Conservation (phyloP, 306 rosid species). For the Lotus japonicus region DNA sequence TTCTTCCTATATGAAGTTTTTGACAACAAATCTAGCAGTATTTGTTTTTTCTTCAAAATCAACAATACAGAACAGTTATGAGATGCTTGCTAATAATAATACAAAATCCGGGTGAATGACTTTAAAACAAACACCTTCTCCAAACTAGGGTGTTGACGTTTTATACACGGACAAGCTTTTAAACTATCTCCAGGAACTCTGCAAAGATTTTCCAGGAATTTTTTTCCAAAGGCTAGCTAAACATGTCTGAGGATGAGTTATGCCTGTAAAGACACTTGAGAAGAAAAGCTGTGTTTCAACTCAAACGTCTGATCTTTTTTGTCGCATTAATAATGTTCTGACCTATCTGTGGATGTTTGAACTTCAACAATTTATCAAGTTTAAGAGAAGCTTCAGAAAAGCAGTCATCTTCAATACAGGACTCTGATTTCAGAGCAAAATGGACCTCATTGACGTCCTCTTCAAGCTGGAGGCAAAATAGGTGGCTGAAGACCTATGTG, state of each 20-base stretch:
- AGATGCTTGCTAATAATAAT: background rate
- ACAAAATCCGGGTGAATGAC: too few species aligned
- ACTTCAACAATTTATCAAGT: constrained; percentile 60
- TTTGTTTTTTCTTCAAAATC: too few species aligned
- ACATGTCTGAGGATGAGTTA: background rate
- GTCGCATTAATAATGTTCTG: constrained; percentile 54
- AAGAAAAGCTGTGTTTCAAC: constrained; percentile 27
- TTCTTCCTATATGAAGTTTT: too few species aligned
- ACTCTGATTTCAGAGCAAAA: constrained; percentile 62
- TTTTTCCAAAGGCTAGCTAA: background rate
- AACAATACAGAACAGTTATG: too few species aligned
- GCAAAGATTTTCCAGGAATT: background rate
- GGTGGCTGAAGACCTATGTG: constrained; percentile 66
- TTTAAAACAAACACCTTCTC: too few species aligned
- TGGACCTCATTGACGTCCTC: constrained; percentile 91
- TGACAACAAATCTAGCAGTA: too few species aligned
- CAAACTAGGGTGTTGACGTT: background rate
- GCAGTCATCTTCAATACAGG: constrained; percentile 41
- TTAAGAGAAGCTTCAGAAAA: constrained; percentile 53
- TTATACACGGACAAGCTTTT: background rate
- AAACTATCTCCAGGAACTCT: too few species aligned
- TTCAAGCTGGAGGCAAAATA: constrained; percentile 68
- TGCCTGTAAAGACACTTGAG: background rate
- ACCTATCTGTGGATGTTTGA: constrained; percentile 62
- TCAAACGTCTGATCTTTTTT: constrained; percentile 53